A percentile compares a stretch with the other conserved stretches of the same genome.
Conservation (phyloP, 768 basidiomycete species). For the Clavulina sp. region DNA sequence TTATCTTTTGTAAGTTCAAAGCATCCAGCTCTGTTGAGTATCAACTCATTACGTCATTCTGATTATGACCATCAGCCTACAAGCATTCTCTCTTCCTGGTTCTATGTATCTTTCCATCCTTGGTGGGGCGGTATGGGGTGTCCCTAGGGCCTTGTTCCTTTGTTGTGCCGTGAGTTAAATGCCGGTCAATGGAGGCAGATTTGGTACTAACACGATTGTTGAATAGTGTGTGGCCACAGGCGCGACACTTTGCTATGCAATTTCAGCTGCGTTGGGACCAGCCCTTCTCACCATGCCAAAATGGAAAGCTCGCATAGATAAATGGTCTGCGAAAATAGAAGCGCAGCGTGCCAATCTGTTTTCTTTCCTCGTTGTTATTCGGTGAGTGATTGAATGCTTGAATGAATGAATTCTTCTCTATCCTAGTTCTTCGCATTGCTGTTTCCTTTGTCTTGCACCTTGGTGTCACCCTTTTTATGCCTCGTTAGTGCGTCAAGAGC, state of each 20-base stretch:
- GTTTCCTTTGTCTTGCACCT: background rate
- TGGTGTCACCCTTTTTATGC: too few relatives aligned
- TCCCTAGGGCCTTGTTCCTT: constrained; percentile 69
- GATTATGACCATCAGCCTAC: constrained; percentile 38
- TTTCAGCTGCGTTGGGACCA: constrained; percentile 83
- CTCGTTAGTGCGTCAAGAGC: too few relatives aligned
- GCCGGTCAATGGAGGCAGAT: background rate
- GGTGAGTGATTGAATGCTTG: constrained; percentile 14
- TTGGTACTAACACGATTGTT: background rate
- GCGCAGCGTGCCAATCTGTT: constrained; percentile 71
- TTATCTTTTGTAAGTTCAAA: constrained; percentile 68
- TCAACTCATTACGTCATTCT: background rate
- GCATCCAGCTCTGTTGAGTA: background rate
- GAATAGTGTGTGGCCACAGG: constrained; percentile 67
- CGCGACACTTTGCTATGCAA: constrained; percentile 79
- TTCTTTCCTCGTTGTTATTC: constrained; percentile 80
- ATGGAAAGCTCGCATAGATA: constrained; percentile 68
- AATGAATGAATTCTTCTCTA: too few relatives aligned
- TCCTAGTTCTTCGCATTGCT: background rate
- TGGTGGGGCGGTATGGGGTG: constrained; percentile 90
- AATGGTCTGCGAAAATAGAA: constrained; percentile 62
- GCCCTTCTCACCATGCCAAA: constrained; percentile 75
- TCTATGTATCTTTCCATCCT: constrained; percentile 98
- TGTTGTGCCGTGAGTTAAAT: constrained; percentile 51
- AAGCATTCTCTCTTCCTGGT: constrained; percentile 91